Base-by-base conservation (phyloP, 768 basidiomycete genomes). In the Kwoniella sp. region DNA sequence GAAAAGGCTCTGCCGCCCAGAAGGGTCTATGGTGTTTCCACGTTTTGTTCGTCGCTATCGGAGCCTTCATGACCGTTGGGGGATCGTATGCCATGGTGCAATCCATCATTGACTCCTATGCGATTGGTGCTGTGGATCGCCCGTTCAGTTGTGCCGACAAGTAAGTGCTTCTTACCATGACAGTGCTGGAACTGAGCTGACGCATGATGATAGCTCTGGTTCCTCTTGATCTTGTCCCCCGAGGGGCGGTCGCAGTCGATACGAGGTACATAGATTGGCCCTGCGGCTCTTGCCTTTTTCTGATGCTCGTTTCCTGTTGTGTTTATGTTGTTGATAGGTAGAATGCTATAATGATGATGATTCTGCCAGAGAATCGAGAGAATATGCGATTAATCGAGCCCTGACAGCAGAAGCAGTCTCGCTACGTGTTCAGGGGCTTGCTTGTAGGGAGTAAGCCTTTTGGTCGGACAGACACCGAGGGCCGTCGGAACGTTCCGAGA, bases 11-110 rank as follows among this genome's bases (percentile, higher is more conserved):
- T 23, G 28, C 58, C 34, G 37, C 5, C 11, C 37, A 57, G 47
- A 62, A 63, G n/a, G 31, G 31, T 5, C n/a, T 62, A 20, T 63
- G 61, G 31, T 51, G 58, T n/a, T 66, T 58, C 38, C 65, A 72
- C 52, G 37, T 64, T 4, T 25, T 67, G 23, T 55, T 66, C 50
- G 53, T 68, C 20, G 38, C 61, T 29, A 61, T 56, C 15, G 72
- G 72, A 20, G 23, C 54, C 1, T 70, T 73, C 53, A 65, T 73
- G 50, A 67, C 59, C 45, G 63, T 70, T 22, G 72, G 59, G 12
- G 72, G 71, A 47, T 26, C 67, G 20, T 68, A 68, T 37, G 47
- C 58, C 2, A 66, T 61, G 58, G 55, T 66, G n/a, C 52, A 60
- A 23, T 60, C 37, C 37, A 66, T 66, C 47, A 66, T 60, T 53